phyloP scores from a whole-genome alignment of 768 basidiomycete species.

The Phaeotremella fagi region DNA sequence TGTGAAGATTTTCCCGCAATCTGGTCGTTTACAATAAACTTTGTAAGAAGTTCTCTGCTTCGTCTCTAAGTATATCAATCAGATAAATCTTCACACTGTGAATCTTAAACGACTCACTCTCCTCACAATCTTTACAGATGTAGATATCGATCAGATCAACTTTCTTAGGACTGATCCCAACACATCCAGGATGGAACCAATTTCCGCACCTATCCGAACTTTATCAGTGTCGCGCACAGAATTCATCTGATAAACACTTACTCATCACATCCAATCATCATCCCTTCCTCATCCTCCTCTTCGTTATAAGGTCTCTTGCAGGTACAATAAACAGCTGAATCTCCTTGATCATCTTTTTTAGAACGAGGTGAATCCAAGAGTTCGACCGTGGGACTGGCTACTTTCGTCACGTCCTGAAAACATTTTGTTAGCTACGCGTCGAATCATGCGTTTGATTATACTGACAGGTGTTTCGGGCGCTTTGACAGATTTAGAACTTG shows the following conservation, averaged over 20 bases:
- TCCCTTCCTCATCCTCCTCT: conserved; percentile 31
- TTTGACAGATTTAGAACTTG: too few species aligned
- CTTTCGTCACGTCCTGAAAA: neutral
- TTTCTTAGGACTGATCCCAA: conserved; percentile 29
- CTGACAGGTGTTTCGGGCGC: too few species aligned
- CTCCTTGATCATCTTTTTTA: conserved; percentile 7
- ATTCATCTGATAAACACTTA: conserved; percentile 2
- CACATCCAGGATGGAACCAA: conserved; percentile 43
- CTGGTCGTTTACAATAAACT: conserved; percentile 20
- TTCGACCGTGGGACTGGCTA: conserved; percentile 3
- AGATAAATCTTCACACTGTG: too few species aligned
- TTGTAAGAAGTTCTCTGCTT: conserved; percentile 23
- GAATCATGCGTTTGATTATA: too few species aligned
- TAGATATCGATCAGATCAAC: conserved; percentile 36
- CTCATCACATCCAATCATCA: conserved; percentile 43
- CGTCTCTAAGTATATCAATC: conserved; percentile 21
- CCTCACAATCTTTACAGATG: conserved; percentile 38
- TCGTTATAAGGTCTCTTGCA: conserved; percentile 35
- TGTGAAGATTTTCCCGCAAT: conserved; percentile 22
- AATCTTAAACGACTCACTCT: conserved; percentile 24
- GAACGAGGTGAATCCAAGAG: neutral
- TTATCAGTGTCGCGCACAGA: neutral
- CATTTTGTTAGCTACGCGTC: too few species aligned
- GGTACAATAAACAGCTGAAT: conserved; percentile 32
- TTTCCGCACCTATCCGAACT: conserved; percentile 31